A percentile compares a stretch with the other conserved stretches of the same genome.
phyloP scores from a whole-genome alignment of 2,329 filamentous ascomycete genomes.

The Sporothrix brunneoviolacea region DNA sequence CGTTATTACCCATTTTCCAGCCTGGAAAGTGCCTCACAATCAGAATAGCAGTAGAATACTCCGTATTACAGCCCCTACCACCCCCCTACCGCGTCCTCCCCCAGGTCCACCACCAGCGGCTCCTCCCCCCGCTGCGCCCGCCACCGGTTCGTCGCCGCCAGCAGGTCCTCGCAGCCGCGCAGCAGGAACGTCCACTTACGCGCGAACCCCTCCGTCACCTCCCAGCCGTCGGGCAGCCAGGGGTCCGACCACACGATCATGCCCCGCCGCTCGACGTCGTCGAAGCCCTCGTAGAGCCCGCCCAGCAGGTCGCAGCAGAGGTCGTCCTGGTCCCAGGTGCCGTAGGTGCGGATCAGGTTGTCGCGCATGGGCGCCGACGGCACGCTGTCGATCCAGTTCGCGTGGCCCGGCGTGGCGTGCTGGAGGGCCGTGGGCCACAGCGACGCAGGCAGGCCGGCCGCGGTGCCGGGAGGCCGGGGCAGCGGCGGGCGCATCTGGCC shows the following conservation, averaged over 20 bases:
- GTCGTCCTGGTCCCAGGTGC: conserved; percentile 23
- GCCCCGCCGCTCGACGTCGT: conserved; percentile 23
- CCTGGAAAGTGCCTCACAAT: too few relatives aligned
- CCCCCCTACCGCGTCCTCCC: too few relatives aligned
- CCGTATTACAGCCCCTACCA: too few relatives aligned
- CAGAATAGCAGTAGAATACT: too few relatives aligned
- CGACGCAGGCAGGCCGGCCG: conserved; percentile 15
- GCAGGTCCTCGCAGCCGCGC: conserved; percentile 30
- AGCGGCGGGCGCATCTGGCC: not conserved
- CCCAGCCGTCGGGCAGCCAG: conserved; percentile 34
- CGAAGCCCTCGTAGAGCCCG: conserved; percentile 25
- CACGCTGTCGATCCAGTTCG: conserved; percentile 25
- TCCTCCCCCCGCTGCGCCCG: conserved; percentile 24
- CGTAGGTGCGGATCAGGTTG: conserved; percentile 22
- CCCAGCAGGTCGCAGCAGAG: conserved; percentile 25
- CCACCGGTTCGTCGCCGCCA: conserved; percentile 35
- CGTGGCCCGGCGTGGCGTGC: conserved; percentile 18
- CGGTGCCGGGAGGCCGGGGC: not conserved
- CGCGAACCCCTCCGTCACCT: conserved; percentile 34
- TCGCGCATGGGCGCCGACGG: conserved; percentile 25
- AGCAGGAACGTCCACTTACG: conserved; percentile 33
- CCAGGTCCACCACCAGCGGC: conserved; percentile 11
- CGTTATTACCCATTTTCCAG: too few relatives aligned
- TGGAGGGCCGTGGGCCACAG: conserved; percentile 25
- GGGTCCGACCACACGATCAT: conserved; percentile 35